Conservation (phyloP, 495 filamentous ascomycete species). For the Glonium stellatum region DNA sequence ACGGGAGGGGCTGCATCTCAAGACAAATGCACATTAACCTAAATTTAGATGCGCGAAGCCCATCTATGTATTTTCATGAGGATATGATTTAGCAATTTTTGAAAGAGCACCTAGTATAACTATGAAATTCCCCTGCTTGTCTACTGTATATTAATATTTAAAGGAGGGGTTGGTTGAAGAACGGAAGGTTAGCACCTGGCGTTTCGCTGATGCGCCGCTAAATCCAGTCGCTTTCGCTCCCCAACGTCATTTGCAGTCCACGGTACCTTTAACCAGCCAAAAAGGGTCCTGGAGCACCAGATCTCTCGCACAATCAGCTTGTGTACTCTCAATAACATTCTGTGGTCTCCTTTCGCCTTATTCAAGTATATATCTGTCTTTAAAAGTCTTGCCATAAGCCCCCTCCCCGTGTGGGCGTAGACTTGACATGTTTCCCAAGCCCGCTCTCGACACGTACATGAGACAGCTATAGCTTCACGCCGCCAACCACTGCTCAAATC, state of each 20-base stretch:
- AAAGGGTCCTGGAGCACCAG: neutral
- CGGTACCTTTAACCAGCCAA: neutral
- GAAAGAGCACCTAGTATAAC: neutral
- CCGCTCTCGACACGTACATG: neutral
- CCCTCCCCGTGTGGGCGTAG: neutral
- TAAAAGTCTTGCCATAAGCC: neutral
- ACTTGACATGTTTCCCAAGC: neutral
- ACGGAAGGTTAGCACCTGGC: no score
- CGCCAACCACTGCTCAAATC: neutral
- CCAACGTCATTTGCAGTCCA: neutral
- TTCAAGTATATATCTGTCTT: neutral
- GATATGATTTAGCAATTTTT: neutral
- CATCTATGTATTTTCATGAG: no score
- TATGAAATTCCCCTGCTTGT: neutral
- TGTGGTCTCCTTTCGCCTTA: no score
- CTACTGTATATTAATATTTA: no score
- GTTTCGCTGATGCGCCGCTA: neutral
- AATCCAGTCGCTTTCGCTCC: neutral
- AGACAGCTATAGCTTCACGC: constrained; percentile 7
- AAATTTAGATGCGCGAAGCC: neutral
- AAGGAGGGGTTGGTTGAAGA: no score
- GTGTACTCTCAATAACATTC: neutral
- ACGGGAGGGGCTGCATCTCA: neutral
- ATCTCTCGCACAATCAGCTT: neutral
- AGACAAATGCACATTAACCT: neutral